Percentiles rank a stretch among this genome's conserved stretches.
These are phyloP conservation scores for Penicillium sp. DNA, from an alignment of 2,329 filamentous ascomycete species.

Conservation along the genomic window DNA sequence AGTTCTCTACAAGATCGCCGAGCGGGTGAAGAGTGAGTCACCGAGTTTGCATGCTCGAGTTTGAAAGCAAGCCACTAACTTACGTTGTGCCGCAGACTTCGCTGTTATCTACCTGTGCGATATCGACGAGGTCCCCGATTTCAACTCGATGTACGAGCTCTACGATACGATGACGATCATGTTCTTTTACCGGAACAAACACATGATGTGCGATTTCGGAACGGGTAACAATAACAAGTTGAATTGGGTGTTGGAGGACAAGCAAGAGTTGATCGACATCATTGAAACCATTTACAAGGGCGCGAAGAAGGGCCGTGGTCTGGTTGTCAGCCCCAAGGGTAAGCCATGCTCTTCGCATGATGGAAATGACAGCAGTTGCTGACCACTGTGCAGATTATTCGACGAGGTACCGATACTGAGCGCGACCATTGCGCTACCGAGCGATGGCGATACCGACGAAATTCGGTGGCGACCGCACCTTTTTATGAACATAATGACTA, in stretches of 20 bases:
- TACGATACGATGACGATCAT: slow-evolving; percentile 92
- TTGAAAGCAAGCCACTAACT: slow-evolving; percentile 4
- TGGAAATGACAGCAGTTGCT: neutral
- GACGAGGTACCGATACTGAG: slow-evolving; percentile 68
- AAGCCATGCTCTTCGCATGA: slow-evolving; percentile 29
- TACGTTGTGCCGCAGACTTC: slow-evolving; percentile 33
- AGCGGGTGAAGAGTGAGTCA: slow-evolving; percentile 73
- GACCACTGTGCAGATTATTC: slow-evolving; percentile 55
- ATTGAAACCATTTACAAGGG: slow-evolving; percentile 97
- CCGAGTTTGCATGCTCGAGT: slow-evolving; percentile 44
- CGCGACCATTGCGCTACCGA: neutral
- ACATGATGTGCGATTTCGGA: slow-evolving; percentile 90
- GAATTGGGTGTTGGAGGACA: slow-evolving; percentile 95
- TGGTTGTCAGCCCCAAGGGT: slow-evolving; percentile 94
- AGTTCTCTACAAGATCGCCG: slow-evolving; percentile 90
- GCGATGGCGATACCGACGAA: slow-evolving; percentile 5
- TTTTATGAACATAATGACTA: slow-evolving; percentile 24
- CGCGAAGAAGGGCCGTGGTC: slow-evolving; percentile 95
- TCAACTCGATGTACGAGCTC: slow-evolving; percentile 93
- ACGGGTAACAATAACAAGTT: slow-evolving; percentile 99
- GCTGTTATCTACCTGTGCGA: slow-evolving; percentile 86
- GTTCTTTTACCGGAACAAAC: slow-evolving; percentile 74
- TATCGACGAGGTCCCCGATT: slow-evolving; percentile 85
- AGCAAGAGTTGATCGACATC: slow-evolving; percentile 98
- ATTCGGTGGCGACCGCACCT: slow-evolving; percentile 1